These are phyloP conservation scores for Aureobasidium sp. DNA, from an alignment of 2,329 filamentous ascomycete species.

Conservation along the genomic window DNA sequence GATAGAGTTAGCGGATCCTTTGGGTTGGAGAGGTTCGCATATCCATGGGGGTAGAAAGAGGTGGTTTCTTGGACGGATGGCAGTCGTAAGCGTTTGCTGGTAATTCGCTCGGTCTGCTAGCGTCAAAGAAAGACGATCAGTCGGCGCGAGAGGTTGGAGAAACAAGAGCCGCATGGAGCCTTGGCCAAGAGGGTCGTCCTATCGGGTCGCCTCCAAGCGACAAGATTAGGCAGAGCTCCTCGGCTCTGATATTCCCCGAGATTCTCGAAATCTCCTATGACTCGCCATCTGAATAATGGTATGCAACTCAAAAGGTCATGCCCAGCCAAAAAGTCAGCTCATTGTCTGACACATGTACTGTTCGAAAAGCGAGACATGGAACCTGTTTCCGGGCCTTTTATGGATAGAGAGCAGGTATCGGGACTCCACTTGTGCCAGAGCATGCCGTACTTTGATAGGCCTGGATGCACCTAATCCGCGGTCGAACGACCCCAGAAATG, in stretches of 20 bases:
- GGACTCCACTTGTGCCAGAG: neutral
- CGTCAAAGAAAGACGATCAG: neutral
- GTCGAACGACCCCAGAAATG: constrained; percentile 11
- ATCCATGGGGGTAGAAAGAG: constrained; percentile 27
- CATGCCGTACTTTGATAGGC: constrained; percentile 7
- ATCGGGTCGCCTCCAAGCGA: neutral
- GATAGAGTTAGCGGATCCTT: neutral
- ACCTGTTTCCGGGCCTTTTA: neutral
- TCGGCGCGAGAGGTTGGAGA: constrained; percentile 4
- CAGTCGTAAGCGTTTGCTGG: neutral
- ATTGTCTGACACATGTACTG: neutral
- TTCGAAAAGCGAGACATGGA: neutral
- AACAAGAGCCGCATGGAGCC: constrained; percentile 5
- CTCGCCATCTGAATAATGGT: neutral
- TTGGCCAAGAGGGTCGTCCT: neutral
- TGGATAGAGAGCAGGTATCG: neutral
- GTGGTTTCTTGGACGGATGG: neutral
- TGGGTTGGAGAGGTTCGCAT: neutral
- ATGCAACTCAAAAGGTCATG: neutral
- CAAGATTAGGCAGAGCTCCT: neutral
- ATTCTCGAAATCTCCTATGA: constrained; percentile 11
- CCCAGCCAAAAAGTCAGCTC: neutral
- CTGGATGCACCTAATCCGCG: constrained; percentile 4
- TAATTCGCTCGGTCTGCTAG: constrained; percentile 2
- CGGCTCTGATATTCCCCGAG: neutral